phyloP scores from a whole-genome alignment of 768 basidiomycete genomes.

The Lanmaoa pseudosensibilis region DNA sequence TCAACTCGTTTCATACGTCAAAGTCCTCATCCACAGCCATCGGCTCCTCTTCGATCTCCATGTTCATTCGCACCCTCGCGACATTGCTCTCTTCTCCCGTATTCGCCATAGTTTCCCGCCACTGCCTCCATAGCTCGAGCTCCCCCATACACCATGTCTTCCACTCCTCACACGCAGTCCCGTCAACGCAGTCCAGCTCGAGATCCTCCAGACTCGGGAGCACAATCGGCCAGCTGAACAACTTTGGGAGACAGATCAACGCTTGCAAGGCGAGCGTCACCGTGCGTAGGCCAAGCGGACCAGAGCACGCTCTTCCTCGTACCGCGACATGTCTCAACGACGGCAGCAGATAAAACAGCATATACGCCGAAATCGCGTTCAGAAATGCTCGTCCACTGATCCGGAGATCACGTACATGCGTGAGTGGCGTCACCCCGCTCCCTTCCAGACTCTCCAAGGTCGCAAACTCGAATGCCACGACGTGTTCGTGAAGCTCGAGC shows the following conservation, averaged over 20 bases:
- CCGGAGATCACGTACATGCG: constrained; percentile 11
- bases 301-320: constrained; percentile 15
- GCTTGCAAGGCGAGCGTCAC: constrained; percentile 16
- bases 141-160: constrained; percentile 8
- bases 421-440: constrained; percentile 6
- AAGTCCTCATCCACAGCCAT: background rate
- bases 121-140: constrained; percentile 13
- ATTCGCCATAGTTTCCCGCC: background rate
- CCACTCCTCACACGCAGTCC: constrained; percentile 2
- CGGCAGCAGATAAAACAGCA: constrained; percentile 19
- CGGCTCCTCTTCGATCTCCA: background rate
- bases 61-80: background rate
- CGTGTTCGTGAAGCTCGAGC: constrained; percentile 21
- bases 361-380: constrained; percentile 13
- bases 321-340: constrained; percentile 6
- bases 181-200: constrained; percentile 13
- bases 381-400: constrained; percentile 12
- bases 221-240: constrained; percentile 7
- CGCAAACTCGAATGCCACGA: constrained; percentile 10
- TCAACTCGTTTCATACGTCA: background rate
- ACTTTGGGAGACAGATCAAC: constrained; percentile 4
- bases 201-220: constrained; percentile 16
- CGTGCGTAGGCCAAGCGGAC: constrained; percentile 8
- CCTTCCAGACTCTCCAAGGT: constrained; percentile 3
- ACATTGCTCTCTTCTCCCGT: background rate